Evolutionary conservation across 331 rosid species (phyloP), one percentile per base, ranked within the genome.

Genomic region (Quercus lobata): DNA sequence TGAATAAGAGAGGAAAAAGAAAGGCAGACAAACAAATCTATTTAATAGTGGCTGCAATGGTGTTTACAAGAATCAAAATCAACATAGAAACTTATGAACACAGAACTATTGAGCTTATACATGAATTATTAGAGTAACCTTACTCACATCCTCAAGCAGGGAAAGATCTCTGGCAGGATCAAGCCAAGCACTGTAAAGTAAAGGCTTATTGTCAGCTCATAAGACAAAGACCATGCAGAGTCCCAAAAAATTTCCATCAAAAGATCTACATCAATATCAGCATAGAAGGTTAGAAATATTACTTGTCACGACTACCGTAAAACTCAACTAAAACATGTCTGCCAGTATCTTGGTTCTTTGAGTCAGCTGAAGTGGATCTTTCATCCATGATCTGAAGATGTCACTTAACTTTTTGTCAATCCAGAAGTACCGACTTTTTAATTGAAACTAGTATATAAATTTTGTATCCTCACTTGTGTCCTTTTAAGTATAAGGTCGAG

Each of bases 261-360:
- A 76, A 58, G 19, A 41, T 74, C 70, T 29, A 61, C 65, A 34
- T 21, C 69, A 76, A 73, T 84, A 87, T 87, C 87, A 61, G 75
- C 44, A 62, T 5, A 30, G 46, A 68, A 68, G 14, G 52, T 68
- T 34, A 19, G 29, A 35, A 68, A 34, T 10, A 19, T 68, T 68
- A 68, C 72, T 34, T 9, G 72, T 73, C 79, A 57, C 29, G 81
- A 77, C 81, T 84, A 63, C 90, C 90, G 72, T 79, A 84, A 77
- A 84, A 87, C 62, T 87, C 86, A 34, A 87, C 90, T 53, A 87
- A 74, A 78, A 87, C 90, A 71, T 77, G 81, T 58, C 90, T 81
- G 82, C 80, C 86, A 71, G 70, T 65, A 34, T 37, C 80, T 32
- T 71, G 41, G 44, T 68, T 34, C 53, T 49, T 68, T 68, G 72